These are phyloP conservation scores for Hirschfeldia incana DNA, from an alignment of 345 rosid genomes.

Conservation along the genomic window DNA sequence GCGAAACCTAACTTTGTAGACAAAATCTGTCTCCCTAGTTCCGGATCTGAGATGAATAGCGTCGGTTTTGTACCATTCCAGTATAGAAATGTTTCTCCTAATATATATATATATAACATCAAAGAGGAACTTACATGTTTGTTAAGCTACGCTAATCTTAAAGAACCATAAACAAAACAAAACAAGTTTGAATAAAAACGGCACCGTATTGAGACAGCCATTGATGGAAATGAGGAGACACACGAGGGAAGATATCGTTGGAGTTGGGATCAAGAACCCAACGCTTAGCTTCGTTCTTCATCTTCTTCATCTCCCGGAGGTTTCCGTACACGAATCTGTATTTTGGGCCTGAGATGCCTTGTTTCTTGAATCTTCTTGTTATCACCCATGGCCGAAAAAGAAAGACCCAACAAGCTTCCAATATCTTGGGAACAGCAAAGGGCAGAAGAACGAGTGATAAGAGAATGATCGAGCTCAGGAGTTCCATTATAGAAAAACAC, in stretches of 20 bases:
- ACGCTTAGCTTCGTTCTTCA: neutral
- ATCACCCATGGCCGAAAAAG: slow-evolving; percentile 1
- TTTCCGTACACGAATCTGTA: slow-evolving; percentile 6
- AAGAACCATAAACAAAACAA: neutral
- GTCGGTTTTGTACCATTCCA: slow-evolving; percentile 14
- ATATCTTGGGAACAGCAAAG: slow-evolving; percentile 2
- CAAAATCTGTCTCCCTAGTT: slow-evolving; percentile 15
- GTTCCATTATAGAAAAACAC: neutral
- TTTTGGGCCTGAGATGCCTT: slow-evolving; percentile 12
- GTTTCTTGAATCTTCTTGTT: slow-evolving; percentile 11
- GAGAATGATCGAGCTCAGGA: slow-evolving; percentile 7
- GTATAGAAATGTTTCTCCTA: slow-evolving; percentile 12
- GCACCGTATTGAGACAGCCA: slow-evolving; percentile 8
- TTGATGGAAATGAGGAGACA: neutral
- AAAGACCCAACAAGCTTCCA: slow-evolving; percentile 1
- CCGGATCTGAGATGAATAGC: neutral
- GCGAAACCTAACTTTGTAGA: slow-evolving; percentile 4
- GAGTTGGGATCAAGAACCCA: slow-evolving; percentile 6
- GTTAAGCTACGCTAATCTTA: neutral
- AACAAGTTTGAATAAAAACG: neutral
- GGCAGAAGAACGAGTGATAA: neutral
- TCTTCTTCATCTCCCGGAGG: slow-evolving; percentile 5
- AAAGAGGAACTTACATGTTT: neutral
- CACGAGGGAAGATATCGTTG: slow-evolving; percentile 5
- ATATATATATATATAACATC: neutral